Conservation (phyloP, 1,284 basidiomycete genomes). For the Cryptococcus sp. region DNA sequence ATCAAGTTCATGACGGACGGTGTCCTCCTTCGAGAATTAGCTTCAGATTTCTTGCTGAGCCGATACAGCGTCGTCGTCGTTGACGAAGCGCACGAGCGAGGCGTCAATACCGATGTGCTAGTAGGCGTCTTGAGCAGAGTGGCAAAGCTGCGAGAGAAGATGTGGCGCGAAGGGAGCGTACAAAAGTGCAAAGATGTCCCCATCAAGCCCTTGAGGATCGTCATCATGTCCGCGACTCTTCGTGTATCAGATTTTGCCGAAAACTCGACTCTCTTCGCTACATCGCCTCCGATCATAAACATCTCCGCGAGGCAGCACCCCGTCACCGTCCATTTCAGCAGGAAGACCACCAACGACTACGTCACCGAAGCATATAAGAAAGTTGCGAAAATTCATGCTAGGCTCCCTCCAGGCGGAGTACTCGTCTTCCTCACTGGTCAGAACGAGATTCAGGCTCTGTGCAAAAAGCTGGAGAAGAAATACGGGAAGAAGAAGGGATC, state of each 20-base stretch:
- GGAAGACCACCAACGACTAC: slow-evolving; percentile 83
- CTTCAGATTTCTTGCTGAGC: slow-evolving; percentile 82
- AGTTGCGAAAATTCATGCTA: slow-evolving; percentile 73
- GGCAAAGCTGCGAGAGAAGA: slow-evolving; percentile 78
- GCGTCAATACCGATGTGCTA: slow-evolving; percentile 97
- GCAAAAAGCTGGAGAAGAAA: slow-evolving; percentile 71
- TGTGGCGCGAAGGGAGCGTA: slow-evolving; percentile 73
- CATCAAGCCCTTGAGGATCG: slow-evolving; percentile 75
- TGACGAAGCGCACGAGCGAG: slow-evolving; percentile 97
- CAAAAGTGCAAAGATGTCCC: slow-evolving; percentile 12
- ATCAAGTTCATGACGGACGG: slow-evolving; percentile 99
- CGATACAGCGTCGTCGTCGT: slow-evolving; percentile 94
- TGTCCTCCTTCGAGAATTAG: slow-evolving; percentile 89
- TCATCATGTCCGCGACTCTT: slow-evolving; percentile 99
- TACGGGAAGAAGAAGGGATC: slow-evolving; percentile 60
- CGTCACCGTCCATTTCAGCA: slow-evolving; percentile 91
- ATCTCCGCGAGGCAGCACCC: slow-evolving; percentile 91
- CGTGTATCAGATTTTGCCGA: slow-evolving; percentile 90
- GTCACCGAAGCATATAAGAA: slow-evolving; percentile 89
- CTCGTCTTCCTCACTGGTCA: slow-evolving; percentile 78
- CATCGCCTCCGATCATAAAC: slow-evolving; percentile 84
- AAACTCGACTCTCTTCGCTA: slow-evolving; percentile 78
- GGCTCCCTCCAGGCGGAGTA: slow-evolving; percentile 69
- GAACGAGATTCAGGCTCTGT: slow-evolving; percentile 69
- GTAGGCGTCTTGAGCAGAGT: slow-evolving; percentile 95